phyloP scores from a whole-genome alignment of 352 stramenopile genomes.

The Pythium brachiatum region DNA sequence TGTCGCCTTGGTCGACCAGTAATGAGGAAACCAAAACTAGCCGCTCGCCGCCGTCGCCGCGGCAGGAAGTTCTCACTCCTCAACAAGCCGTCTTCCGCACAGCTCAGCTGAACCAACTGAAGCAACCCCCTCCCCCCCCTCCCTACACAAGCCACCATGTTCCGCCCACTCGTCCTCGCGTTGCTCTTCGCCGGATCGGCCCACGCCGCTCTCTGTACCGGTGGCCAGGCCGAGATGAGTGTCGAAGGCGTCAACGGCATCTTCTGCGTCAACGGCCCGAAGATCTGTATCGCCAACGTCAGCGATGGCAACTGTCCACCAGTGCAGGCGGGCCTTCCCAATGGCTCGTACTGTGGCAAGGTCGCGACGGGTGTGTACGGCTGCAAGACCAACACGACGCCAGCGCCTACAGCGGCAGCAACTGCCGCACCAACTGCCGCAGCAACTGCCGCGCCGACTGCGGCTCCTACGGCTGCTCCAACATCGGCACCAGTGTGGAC shows the following conservation, averaged over 20 bases:
- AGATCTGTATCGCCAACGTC: not conserved
- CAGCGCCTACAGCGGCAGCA: not conserved
- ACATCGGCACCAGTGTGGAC: not conserved
- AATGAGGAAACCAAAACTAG: too few species aligned
- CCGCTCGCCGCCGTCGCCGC: too few species aligned
- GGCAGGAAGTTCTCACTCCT: not conserved
- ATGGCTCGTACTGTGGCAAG: not conserved
- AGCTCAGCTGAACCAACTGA: not conserved
- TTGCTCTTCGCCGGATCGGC: not conserved
- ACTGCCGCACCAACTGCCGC: not conserved
- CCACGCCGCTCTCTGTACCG: slow-evolving; percentile 1
- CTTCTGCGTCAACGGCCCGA: not conserved
- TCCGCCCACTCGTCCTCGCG: slow-evolving; percentile 9
- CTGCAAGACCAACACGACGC: not conserved
- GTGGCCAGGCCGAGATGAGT: slow-evolving; percentile 8
- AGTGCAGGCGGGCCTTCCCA: not conserved
- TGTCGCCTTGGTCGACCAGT: too few species aligned
- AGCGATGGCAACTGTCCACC: not conserved
- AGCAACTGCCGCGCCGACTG: not conserved
- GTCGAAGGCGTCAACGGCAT: slow-evolving; percentile 7
- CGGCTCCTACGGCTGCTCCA: not conserved
- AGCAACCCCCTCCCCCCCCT: not conserved
- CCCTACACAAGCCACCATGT: not conserved
- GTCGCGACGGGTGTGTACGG: not conserved
- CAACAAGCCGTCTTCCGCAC: not conserved